Evolutionary conservation across 2,329 filamentous ascomycete species (phyloP).

Genomic region (Delphinella strobiligena): DNA sequence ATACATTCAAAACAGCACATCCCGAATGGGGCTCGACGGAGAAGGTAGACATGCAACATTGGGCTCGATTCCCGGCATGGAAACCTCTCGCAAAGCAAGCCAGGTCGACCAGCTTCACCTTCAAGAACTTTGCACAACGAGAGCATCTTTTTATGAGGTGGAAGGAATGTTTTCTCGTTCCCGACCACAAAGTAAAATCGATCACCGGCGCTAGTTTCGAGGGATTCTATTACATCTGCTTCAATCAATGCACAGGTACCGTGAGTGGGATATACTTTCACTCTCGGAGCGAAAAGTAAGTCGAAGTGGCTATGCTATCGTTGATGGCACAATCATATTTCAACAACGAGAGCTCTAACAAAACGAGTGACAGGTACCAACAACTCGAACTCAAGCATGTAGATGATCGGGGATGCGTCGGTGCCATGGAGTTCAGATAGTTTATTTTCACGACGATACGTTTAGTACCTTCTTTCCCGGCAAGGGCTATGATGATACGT

Average conservation of each 20-base stretch:
- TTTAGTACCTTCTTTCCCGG: not conserved
- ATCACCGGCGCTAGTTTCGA: constrained; percentile 95
- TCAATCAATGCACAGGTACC: constrained; percentile 78
- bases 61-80: constrained; percentile 82
- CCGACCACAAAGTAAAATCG: constrained; percentile 80
- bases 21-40: constrained; percentile 83
- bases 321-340: constrained; percentile 9
- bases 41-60: constrained; percentile 86
- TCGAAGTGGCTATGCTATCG: too few relatives aligned
- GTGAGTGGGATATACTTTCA: constrained; percentile 97
- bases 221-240: constrained; percentile 98
- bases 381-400: constrained; percentile 86
- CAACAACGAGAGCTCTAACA: constrained; percentile 1
- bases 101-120: constrained; percentile 41
- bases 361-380: constrained; percentile 56
- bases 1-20: constrained; percentile 86
- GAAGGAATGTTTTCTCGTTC: constrained; percentile 97
- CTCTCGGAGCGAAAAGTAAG: constrained; percentile 92
- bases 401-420: constrained; percentile 69
- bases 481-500: not conserved
- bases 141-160: constrained; percentile 97
- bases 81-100: constrained; percentile 58
- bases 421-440: constrained; percentile 76
- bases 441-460: not conserved
- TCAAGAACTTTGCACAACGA: constrained; percentile 59